These are phyloP conservation scores for Aquilaria sinensis DNA, from an alignment of 345 rosid genomes.

Conservation along the genomic window DNA sequence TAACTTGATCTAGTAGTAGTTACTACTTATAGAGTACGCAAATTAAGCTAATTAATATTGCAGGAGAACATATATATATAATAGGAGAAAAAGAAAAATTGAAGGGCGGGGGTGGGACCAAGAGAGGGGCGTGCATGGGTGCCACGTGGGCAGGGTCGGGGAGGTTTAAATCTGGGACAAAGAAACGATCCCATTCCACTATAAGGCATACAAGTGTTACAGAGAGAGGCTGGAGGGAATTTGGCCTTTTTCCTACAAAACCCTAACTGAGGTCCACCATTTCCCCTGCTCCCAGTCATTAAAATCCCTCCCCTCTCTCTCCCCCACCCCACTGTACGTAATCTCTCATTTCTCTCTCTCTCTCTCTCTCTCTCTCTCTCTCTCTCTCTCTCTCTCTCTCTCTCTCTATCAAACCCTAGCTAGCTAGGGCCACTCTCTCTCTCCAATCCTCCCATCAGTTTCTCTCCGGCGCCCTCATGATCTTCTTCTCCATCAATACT, in stretches of 20 bases:
- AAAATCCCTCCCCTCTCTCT: slow-evolving; percentile 1
- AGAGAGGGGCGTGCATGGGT: slow-evolving; percentile 14
- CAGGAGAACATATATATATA: no score
- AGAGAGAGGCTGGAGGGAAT: slow-evolving; percentile 40
- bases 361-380: no score
- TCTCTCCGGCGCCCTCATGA: neutral
- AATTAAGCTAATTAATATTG: no score
- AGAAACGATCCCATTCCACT: slow-evolving; percentile 16
- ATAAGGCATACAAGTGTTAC: slow-evolving; percentile 33
- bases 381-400: no score
- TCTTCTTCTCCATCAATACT: neutral
- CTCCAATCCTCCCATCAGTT: neutral
- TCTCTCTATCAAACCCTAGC: no score
- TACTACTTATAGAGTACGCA: no score
- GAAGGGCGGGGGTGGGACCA: slow-evolving; percentile 7
- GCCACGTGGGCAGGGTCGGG: slow-evolving; percentile 17
- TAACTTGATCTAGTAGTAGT: no score
- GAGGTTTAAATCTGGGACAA: no score
- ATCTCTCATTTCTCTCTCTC: no score
- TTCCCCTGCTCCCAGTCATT: slow-evolving; percentile 26
- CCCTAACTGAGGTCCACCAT: slow-evolving; percentile 54
- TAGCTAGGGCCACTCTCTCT: neutral
- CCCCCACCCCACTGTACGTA: slow-evolving; percentile 20
- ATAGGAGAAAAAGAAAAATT: no score
- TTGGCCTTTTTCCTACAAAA: slow-evolving; percentile 47